Conservation (phyloP, 768 basidiomycete species). For the Mycena galopus region DNA sequence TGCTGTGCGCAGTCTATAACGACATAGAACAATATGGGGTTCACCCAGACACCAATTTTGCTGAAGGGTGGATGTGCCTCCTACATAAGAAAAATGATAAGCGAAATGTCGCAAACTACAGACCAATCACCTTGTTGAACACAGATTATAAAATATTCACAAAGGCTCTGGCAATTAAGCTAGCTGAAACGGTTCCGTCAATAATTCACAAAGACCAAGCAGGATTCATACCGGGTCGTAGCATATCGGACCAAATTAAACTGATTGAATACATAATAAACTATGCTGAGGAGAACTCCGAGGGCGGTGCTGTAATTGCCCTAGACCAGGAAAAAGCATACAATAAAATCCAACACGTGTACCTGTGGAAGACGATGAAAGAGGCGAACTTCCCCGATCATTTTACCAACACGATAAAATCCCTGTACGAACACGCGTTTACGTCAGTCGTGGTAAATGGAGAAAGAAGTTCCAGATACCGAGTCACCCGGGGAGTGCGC, state of each 20-base stretch:
- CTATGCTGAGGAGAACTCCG: background rate
- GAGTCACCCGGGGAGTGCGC: slow-evolving; percentile 32
- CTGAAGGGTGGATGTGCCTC: slow-evolving; percentile 20
- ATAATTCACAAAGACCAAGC: slow-evolving; percentile 17
- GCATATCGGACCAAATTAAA: slow-evolving; percentile 40
- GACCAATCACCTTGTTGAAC: slow-evolving; percentile 13
- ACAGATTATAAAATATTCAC: slow-evolving; percentile 21
- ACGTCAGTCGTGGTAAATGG: slow-evolving; percentile 33
- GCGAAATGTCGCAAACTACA: slow-evolving; percentile 3
- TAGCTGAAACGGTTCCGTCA: background rate
- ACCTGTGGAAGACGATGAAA: slow-evolving; percentile 23
- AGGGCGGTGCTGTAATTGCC: no score
- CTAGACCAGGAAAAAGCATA: no score
- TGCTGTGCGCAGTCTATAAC: background rate
- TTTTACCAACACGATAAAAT: slow-evolving; percentile 33
- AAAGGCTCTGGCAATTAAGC: background rate
- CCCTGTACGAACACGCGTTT: slow-evolving; percentile 31
- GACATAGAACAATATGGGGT: slow-evolving; percentile 7
- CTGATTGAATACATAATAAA: slow-evolving; percentile 34
- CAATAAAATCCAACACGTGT: slow-evolving; percentile 36
- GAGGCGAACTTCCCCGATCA: slow-evolving; percentile 15
- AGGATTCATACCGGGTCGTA: slow-evolving; percentile 40
- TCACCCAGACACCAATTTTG: background rate
- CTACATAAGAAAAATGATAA: slow-evolving; percentile 15
- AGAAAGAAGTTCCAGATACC: slow-evolving; percentile 27